These are phyloP conservation scores for Agrocybe pediades DNA, from an alignment of 768 basidiomycete species.

Conservation along the genomic window DNA sequence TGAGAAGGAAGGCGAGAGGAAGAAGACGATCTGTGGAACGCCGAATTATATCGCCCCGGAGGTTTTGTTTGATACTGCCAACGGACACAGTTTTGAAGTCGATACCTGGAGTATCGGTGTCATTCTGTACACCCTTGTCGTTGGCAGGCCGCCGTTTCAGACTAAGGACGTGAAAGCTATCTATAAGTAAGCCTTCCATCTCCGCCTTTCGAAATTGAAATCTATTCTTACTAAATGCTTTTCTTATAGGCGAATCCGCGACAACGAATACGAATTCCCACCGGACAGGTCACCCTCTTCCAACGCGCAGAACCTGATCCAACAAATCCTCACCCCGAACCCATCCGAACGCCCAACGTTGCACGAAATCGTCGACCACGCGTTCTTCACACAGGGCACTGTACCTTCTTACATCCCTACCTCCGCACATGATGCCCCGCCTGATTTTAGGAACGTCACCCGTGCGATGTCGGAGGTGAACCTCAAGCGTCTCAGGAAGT, in stretches of 20 bases:
- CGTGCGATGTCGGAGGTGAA: constrained; percentile 65
- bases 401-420: constrained; percentile 82
- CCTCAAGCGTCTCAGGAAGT: constrained; percentile 65
- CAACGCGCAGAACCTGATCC: constrained; percentile 78
- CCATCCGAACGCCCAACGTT: constrained; percentile 83
- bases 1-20: constrained; percentile 93
- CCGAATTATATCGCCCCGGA: constrained; percentile 99
- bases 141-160: constrained; percentile 98
- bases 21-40: constrained; percentile 99
- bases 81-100: constrained; percentile 97
- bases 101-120: constrained; percentile 99
- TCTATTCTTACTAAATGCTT: constrained; percentile 3
- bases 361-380: constrained; percentile 80
- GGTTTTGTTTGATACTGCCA: constrained; percentile 92
- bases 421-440: constrained; percentile 73
- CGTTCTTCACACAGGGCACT: constrained; percentile 81
- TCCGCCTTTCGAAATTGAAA: neutral
- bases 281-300: constrained; percentile 68
- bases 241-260: constrained; percentile 75
- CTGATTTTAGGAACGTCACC: constrained; percentile 74
- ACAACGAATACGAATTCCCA: constrained; percentile 94
- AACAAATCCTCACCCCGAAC: constrained; percentile 82
- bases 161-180: constrained; percentile 97
- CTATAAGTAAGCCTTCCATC: constrained; percentile 67
- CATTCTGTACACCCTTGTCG: constrained; percentile 91